Percentiles rank a stretch among this genome's conserved stretches.
phyloP scores from a whole-genome alignment of 179 eudicot species.

The Silene vulgaris region DNA sequence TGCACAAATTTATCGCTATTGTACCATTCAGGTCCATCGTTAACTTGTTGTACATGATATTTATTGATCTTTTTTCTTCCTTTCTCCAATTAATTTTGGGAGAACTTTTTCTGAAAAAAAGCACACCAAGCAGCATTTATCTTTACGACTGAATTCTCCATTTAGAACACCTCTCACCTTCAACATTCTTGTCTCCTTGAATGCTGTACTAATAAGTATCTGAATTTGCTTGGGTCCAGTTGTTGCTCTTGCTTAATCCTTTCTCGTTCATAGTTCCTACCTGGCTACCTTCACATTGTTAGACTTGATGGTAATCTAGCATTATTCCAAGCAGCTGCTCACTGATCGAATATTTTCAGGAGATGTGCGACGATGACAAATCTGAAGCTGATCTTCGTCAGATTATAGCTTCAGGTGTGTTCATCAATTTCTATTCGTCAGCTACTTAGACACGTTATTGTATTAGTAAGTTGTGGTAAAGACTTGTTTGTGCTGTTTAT shows the following conservation, averaged over 20 bases:
- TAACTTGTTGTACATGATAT: not conserved
- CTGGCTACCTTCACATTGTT: not conserved
- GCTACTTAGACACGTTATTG: not conserved
- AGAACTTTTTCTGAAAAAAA: not conserved
- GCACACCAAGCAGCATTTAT: constrained; percentile 1
- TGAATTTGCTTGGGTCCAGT: not conserved
- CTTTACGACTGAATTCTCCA: not conserved
- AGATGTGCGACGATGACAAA: constrained; percentile 37
- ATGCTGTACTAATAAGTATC: not conserved
- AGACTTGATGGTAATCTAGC: not conserved
- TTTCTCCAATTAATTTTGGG: not conserved
- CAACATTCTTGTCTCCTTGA: not conserved
- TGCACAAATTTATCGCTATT: not conserved
- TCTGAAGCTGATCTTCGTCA: constrained; percentile 72
- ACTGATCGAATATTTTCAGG: constrained; percentile 25
- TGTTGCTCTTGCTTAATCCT: not conserved
- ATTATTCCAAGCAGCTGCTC: not conserved
- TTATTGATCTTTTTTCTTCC: not conserved
- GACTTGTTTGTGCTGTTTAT: not conserved
- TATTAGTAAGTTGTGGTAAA: not conserved
- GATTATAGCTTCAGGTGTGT: constrained; percentile 57
- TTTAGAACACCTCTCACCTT: not conserved
- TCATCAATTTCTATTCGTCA: not conserved
- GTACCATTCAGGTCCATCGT: too few species aligned
- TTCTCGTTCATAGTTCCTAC: not conserved